A percentile compares a stretch with the other conserved stretches of the same genome.
Evolutionary conservation across 345 rosid genomes (phyloP).

Genomic region (Syzygium aromaticum): DNA sequence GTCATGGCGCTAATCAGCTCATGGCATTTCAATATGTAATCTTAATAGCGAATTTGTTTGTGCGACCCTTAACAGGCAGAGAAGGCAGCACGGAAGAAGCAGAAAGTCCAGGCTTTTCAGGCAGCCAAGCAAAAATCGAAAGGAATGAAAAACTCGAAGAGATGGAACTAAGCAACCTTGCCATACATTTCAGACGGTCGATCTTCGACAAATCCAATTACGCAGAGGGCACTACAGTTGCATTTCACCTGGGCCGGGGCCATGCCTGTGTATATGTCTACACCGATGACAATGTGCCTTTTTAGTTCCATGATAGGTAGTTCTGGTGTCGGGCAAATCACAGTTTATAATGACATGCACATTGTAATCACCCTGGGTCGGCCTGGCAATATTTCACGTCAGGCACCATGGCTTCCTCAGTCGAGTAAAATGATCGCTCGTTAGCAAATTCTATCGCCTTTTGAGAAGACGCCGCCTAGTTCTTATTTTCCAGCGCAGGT

Average conservation of each 20-base stretch:
- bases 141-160: conserved; percentile 72
- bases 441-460: neutral
- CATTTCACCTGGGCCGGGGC: neutral
- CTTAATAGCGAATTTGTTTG: neutral
- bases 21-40: neutral
- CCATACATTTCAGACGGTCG: neutral
- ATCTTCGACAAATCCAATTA: neutral
- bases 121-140: conserved; percentile 84
- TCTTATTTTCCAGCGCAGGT: neutral
- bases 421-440: neutral
- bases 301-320: neutral
- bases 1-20: neutral
- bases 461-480: neutral
- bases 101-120: conserved; percentile 80
- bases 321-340: neutral
- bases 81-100: conserved; percentile 95
- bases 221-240: neutral
- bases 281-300: neutral
- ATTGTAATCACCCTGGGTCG: neutral
- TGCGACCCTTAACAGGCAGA: conserved; percentile 45
- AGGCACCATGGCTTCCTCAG: neutral
- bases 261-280: neutral
- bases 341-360: neutral
- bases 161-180: conserved; percentile 64
- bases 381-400: neutral